These are phyloP conservation scores for Talaromyces proteolyticus DNA, from an alignment of 495 filamentous ascomycete genomes.

Conservation along the genomic window DNA sequence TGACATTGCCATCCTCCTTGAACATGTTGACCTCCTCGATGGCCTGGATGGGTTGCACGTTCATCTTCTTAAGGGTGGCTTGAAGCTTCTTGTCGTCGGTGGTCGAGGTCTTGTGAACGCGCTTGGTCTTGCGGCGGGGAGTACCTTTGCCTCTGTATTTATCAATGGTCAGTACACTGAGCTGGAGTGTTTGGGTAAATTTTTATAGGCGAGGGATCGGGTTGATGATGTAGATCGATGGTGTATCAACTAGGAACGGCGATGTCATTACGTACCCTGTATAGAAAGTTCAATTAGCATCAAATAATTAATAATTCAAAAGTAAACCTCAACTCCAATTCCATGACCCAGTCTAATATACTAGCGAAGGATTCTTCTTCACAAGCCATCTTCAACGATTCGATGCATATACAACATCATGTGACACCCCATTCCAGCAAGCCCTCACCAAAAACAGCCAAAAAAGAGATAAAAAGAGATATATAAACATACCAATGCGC, in stretches of 20 bases:
- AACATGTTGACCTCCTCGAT: conserved; percentile 99
- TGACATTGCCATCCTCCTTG: conserved; percentile 99
- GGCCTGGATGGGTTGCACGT: conserved; percentile 93
- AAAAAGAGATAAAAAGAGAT: conserved; percentile 11
- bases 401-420: too few relatives aligned
- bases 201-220: background rate
- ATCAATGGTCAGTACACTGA: background rate
- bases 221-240: background rate
- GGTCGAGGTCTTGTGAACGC: conserved; percentile 82
- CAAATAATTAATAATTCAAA: background rate
- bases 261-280: conserved; percentile 26
- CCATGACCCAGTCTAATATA: background rate
- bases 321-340: background rate
- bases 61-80: conserved; percentile 88
- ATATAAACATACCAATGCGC: conserved; percentile 48
- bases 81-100: conserved; percentile 99
- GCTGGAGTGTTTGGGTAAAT: conserved; percentile 9
- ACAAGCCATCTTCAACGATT: background rate
- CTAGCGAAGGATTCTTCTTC: background rate
- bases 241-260: conserved; percentile 4
- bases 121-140: conserved; percentile 96
- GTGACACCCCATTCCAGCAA: too few relatives aligned
- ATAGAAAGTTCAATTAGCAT: conserved; percentile 8
- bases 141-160: conserved; percentile 87
- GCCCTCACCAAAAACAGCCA: conserved; percentile 3